Evolutionary conservation across 106 monocot species (phyloP), one percentile per base, ranked within the genome.

Genomic region (Vanilla planifolia): DNA sequence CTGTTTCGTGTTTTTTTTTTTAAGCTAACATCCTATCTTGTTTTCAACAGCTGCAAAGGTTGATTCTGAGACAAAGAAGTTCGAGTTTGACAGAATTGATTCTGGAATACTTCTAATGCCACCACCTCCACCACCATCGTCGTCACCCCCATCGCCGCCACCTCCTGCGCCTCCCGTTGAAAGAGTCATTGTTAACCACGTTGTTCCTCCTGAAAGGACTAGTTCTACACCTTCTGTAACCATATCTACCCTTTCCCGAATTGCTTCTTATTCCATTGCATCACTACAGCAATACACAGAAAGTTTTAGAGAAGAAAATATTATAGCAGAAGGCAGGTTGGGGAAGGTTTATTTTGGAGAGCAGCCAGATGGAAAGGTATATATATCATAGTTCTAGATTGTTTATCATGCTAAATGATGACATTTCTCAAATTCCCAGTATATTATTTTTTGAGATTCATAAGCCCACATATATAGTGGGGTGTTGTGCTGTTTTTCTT

Each of bases 231-330:
- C 69, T 55, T 22, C 55, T 61, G 81, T 55, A 39, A 75, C 61
- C 37, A 13, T 40, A 23, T 65, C 60, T 11, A 63, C 77, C 5
- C 72, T 75, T 23, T 73, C 87, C 42, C 70, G 85, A 59, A 82
- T 66, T 26, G 44, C 79, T 28, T 85, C 85, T 23, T 99, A 82
- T 77, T 88, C 92, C 20, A 78, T 99, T 41, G 85, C 88, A 61
- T 70, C 79, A 8, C 88, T 99, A 59, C 98, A 99, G 64, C 98
- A 99, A 69, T 88, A 88, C 59, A 99, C 98, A 35, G 72, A 79
- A 62, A 99, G 92, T 75, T 99, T 99, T 55, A 74, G 60, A 59
- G 88, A 99, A 73, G 85, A 85, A 60, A 92, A 83, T 76, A 27
- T 92, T 23, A 85, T 99, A 16, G 70, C 71, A 65, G 92, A 92